These are phyloP conservation scores for Pelargonium nanum DNA, from an alignment of 345 rosid species.

Conservation along the genomic window DNA sequence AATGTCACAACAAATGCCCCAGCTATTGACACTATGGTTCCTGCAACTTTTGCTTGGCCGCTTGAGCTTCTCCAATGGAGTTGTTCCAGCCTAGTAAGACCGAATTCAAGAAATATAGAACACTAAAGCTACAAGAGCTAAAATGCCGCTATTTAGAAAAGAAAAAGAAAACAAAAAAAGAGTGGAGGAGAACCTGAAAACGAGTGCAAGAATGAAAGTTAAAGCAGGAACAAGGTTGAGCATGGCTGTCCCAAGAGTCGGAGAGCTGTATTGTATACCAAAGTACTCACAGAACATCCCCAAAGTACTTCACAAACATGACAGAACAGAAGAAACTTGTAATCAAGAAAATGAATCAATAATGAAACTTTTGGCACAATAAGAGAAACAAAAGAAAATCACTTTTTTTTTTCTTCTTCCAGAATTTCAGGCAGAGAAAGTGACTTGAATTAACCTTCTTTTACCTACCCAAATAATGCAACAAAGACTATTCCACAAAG, in stretches of 20 bases:
- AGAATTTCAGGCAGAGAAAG: neutral
- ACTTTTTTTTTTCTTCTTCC: neutral
- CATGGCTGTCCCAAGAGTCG: constrained; percentile 42
- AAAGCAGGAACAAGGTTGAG: constrained; percentile 36
- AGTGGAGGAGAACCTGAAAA: constrained; percentile 20
- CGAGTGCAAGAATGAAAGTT: constrained; percentile 32
- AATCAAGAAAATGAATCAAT: neutral
- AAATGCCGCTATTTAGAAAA: neutral
- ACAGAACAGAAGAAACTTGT: no score
- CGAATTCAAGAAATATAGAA: neutral
- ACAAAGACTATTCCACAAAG: constrained; percentile 20
- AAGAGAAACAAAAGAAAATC: neutral
- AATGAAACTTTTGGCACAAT: neutral
- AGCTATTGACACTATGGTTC: constrained; percentile 40
- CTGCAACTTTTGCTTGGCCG: constrained; percentile 44
- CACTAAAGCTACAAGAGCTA: neutral
- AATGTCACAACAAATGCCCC: constrained; percentile 59
- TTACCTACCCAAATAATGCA: constrained; percentile 15
- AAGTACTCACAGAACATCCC: constrained; percentile 22
- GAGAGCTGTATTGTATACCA: constrained; percentile 33
- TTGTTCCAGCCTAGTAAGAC: constrained; percentile 48
- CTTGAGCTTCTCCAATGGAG: constrained; percentile 33
- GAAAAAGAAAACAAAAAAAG: no score
- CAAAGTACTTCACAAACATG: constrained; percentile 9
- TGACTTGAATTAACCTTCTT: no score